Base-by-base conservation (phyloP, 2,329 filamentous ascomycete species). In the Talaromyces funiculosus region DNA sequence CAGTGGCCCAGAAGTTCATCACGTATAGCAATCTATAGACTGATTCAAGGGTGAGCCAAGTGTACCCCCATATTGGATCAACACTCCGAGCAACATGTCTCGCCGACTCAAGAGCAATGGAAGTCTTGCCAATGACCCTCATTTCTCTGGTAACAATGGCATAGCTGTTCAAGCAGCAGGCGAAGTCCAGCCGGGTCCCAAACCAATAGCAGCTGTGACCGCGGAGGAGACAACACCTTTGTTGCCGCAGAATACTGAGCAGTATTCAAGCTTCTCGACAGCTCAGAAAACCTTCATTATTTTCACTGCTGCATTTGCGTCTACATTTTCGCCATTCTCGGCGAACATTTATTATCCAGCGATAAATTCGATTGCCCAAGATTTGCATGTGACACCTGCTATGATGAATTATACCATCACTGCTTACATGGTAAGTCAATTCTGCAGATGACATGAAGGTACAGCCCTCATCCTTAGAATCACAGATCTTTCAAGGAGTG, bases 291-390 rank as follows among this genome's bases (percentile, higher is more conserved):
- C 69, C 59, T 69, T 72, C 59, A 74, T 78, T 20, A 70, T 77
- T 45, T 72, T 70, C 60, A 72, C 76, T 64, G 74, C 74, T 31
- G 71, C 75, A 1, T 65, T 75, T 38, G 74, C 71, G 7, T 74
- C 73, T 47, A 71, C 78, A 49, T 78, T 80, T 64, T 77, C 76
- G 4, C 77, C 77, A 1, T 65, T 81, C 3, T 75, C 75, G 4
- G 74, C 76, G 6, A 77, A 77, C 60, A 80, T 80, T 53, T 80
- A 80, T 64, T 77, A 80, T 58, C 78, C 78, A 3, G 72, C 76
- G 4, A 61, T 61, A 9, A 5, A 37, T 18, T 20, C 7, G 33
- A 45, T n/a, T 10, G 20, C 47, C 14, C 29, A 67, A 60, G 62
- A 70, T 20, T 61, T 73, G 7, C 29, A 67, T 35, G 59, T 72